Conservation (phyloP, 2,329 filamentous ascomycete genomes). For the Ceratocystiopsis brevicomis region DNA sequence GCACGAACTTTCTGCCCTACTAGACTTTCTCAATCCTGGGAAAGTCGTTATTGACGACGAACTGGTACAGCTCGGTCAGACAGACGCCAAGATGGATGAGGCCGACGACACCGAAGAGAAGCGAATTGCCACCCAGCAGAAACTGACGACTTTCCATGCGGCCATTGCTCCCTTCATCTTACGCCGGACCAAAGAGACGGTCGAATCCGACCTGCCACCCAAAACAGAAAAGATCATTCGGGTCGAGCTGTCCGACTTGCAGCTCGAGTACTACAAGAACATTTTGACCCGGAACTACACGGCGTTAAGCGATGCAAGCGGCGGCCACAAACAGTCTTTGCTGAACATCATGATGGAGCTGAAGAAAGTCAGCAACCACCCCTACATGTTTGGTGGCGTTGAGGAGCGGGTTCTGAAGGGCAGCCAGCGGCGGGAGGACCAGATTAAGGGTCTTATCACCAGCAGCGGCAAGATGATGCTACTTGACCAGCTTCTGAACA, state of each 20-base stretch:
- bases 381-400: slow-evolving; percentile 90
- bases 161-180: slow-evolving; percentile 89
- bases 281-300: slow-evolving; percentile 93
- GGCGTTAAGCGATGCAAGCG: slow-evolving; percentile 75
- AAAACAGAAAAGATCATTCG: slow-evolving; percentile 99
- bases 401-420: slow-evolving; percentile 76
- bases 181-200: slow-evolving; percentile 88
- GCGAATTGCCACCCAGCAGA: slow-evolving; percentile 64
- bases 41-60: slow-evolving; percentile 81
- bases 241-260: slow-evolving; percentile 87
- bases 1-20: slow-evolving; percentile 73
- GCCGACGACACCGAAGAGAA: slow-evolving; percentile 18
- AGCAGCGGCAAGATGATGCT: slow-evolving; percentile 99
- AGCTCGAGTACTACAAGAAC: slow-evolving; percentile 97
- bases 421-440: slow-evolving; percentile 67
- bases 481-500: slow-evolving; percentile 81
- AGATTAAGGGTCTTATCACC: slow-evolving; percentile 80
- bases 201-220: slow-evolving; percentile 86
- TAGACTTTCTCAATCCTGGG: slow-evolving; percentile 96
- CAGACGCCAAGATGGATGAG: slow-evolving; percentile 14
- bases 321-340: slow-evolving; percentile 82
- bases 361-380: slow-evolving; percentile 97
- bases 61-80: slow-evolving; percentile 52
- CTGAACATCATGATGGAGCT: slow-evolving; percentile 99
- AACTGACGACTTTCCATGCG: slow-evolving; percentile 68